These are phyloP conservation scores for Dactylonectria macrodidyma DNA, from an alignment of 2,329 filamentous ascomycete genomes.

Conservation along the genomic window DNA sequence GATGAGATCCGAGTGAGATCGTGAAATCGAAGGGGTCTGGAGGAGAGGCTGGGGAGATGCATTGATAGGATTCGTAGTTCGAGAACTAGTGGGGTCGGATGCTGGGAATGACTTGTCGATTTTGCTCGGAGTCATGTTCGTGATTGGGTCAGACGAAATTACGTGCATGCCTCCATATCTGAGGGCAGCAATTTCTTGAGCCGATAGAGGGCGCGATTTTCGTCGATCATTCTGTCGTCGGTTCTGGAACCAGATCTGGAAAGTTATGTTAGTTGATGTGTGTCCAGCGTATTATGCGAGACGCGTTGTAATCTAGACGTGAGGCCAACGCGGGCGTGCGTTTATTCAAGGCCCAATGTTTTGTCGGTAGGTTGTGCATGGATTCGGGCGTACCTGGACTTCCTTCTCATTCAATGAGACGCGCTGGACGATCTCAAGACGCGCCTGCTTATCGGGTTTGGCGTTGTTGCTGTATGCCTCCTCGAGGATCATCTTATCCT, in stretches of 20 bases:
- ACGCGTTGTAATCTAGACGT: constrained; percentile 31
- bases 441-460: constrained; percentile 92
- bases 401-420: constrained; percentile 95
- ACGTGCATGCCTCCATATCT: constrained; percentile 69
- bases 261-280: constrained; percentile 36
- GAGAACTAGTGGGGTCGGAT: constrained; percentile 48
- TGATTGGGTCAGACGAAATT: constrained; percentile 62
- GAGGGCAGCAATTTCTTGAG: constrained; percentile 80
- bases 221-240: constrained; percentile 92
- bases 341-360: background rate
- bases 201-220: constrained; percentile 86
- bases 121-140: constrained; percentile 46
- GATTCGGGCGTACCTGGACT: constrained; percentile 81
- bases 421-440: constrained; percentile 85
- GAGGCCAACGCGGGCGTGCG: constrained; percentile 19
- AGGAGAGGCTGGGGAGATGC: constrained; percentile 43
- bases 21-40: constrained; percentile 47
- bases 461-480: constrained; percentile 87
- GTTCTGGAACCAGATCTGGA: constrained; percentile 98
- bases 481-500: constrained; percentile 92
- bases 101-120: constrained; percentile 46
- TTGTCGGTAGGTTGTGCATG: background rate
- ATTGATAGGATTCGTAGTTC: constrained; percentile 42
- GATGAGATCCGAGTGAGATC: constrained; percentile 44
- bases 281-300: constrained; percentile 24